phyloP scores from a whole-genome alignment of 2,329 filamentous ascomycete species.

The Truncatella angustata region DNA sequence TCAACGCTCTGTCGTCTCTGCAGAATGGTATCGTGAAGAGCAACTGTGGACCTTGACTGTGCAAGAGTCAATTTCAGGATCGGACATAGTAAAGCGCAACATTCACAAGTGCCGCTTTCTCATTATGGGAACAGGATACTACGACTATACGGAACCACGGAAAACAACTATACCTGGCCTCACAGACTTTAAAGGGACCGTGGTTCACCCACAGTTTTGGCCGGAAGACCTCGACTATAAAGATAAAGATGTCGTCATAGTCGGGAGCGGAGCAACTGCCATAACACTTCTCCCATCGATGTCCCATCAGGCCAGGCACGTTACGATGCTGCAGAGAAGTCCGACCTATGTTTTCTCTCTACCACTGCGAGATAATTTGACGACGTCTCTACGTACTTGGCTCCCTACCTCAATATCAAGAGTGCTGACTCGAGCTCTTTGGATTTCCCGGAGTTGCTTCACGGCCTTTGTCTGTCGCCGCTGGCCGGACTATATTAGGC shows the following conservation, averaged over 20 bases:
- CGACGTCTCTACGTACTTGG: neutral
- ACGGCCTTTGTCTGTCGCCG: slow-evolving; percentile 39
- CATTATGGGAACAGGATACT: slow-evolving; percentile 65
- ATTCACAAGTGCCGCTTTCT: slow-evolving; percentile 44
- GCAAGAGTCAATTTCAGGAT: too few species aligned
- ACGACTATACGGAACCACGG: slow-evolving; percentile 55
- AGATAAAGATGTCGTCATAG: slow-evolving; percentile 66
- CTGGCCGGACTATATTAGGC: slow-evolving; percentile 44
- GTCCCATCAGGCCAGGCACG: slow-evolving; percentile 59
- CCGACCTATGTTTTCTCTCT: slow-evolving; percentile 66
- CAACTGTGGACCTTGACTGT: slow-evolving; percentile 54
- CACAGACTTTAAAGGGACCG: slow-evolving; percentile 54
- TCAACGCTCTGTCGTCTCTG: slow-evolving; percentile 44
- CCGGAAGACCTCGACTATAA: slow-evolving; percentile 64
- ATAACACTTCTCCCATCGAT: slow-evolving; percentile 73
- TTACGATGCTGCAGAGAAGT: slow-evolving; percentile 80
- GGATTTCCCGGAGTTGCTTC: slow-evolving; percentile 7
- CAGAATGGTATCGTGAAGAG: slow-evolving; percentile 52
- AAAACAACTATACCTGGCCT: slow-evolving; percentile 56
- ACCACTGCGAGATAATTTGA: slow-evolving; percentile 32
- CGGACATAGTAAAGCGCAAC: slow-evolving; percentile 25
- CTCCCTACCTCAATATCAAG: slow-evolving; percentile 10
- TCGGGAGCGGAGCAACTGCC: slow-evolving; percentile 78
- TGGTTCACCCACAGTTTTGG: slow-evolving; percentile 74
- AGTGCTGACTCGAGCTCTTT: neutral